Percentiles rank a stretch among this genome's conserved stretches.
Evolutionary conservation across 2,329 filamentous ascomycete genomes (phyloP).

Genomic region (Colletotrichum sp.): DNA sequence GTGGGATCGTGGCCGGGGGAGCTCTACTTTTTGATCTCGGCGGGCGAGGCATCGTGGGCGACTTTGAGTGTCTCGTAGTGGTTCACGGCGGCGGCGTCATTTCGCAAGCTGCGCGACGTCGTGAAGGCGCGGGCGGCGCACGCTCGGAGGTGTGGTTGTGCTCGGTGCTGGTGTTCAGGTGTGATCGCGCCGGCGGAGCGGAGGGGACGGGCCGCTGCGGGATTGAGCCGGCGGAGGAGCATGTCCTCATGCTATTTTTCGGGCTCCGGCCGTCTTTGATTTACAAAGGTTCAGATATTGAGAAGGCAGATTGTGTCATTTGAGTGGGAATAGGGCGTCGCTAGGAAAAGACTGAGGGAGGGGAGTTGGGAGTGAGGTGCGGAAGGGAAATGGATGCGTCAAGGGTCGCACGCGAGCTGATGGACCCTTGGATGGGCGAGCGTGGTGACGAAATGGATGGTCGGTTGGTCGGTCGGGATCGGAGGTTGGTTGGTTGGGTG

Average conservation of each 20-base stretch:
- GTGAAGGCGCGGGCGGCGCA: conserved; percentile 29
- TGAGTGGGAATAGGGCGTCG: neutral
- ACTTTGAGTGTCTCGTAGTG: conserved; percentile 87
- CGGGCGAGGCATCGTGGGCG: conserved; percentile 68
- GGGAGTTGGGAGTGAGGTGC: neutral
- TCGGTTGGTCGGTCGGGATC: conserved; percentile 15
- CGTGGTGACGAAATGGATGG: conserved; percentile 24
- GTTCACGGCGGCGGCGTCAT: conserved; percentile 50
- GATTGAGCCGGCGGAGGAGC: conserved; percentile 50
- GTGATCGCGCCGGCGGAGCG: conserved; percentile 9
- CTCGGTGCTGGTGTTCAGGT: neutral
- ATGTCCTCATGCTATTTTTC: conserved; percentile 63
- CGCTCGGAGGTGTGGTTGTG: neutral
- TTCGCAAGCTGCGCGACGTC: conserved; percentile 29
- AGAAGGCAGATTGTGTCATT: neutral
- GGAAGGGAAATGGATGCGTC: neutral
- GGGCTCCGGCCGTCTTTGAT: conserved; percentile 30
- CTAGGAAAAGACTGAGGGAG: neutral
- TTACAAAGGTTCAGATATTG: neutral
- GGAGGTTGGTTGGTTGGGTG: neutral
- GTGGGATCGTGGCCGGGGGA: fast-evolving
- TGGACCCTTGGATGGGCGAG: neutral
- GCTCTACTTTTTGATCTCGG: conserved; percentile 84
- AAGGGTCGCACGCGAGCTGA: neutral
- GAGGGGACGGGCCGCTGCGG: conserved; percentile 31